Base-by-base conservation (phyloP, 2,329 filamentous ascomycete genomes). In the Aspergillus quadricinctus region DNA sequence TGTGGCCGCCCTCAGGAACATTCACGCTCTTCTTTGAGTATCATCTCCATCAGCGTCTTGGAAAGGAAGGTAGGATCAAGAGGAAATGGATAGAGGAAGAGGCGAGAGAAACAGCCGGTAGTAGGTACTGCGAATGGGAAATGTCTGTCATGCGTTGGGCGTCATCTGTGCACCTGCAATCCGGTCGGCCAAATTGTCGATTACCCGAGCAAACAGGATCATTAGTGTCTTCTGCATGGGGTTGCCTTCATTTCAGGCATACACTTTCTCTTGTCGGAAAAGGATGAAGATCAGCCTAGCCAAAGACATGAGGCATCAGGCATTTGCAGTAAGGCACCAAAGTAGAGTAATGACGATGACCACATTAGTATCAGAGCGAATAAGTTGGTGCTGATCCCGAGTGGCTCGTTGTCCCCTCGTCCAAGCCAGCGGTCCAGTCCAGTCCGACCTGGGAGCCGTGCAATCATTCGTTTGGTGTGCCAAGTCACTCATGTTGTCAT, bases 291-390 rank as follows among this genome's bases (percentile, higher is more conserved):
- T 27, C 19, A 21, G 19, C 40, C 11, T 19, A 23, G 8, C 19
- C n/a, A 21, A 23, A 23, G 5, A 46, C 5, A 46, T 27, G 14
- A 46, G 52, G 48, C 40, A 48, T 28, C 56, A 53, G 56, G 59
- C 59, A 52, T 49, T 46, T 23, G 56, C 29, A 25, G 55, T 61
- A 62, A 61, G 57, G 61, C 56, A 52, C 59, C 55, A 60, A 58
- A 43, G 31, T 55, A 53, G 49, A 60, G 54, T 52, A 28, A 56
- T 57, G 59, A 58, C 53, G 54, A 54, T 54, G 54, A 54, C 40
- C 59, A 54, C 62, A 62, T 63, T 27, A 53, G 52, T 53, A 51
- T 48, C 54, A 48, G 29, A 29, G 43, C 52, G 45, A 50, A 57
- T 49, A 43, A 21, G 40, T 63, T 62, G 60, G 60, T 29, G 43